phyloP scores from a whole-genome alignment of 148 eudicot species.

The Oxyria digyna region DNA sequence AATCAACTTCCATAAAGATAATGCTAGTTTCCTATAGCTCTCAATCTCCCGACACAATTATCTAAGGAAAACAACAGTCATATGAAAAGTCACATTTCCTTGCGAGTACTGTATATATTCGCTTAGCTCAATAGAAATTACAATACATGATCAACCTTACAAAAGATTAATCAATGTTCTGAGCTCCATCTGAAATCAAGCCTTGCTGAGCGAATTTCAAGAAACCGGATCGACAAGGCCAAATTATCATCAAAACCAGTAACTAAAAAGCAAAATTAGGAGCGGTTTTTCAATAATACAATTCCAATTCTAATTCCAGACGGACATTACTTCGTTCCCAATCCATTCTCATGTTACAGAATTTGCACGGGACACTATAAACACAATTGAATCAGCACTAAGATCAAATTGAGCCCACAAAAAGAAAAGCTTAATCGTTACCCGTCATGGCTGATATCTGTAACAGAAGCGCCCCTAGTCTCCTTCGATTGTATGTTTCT shows the following conservation, averaged over 20 bases:
- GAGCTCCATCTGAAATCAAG: not conserved
- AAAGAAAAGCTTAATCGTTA: not conserved
- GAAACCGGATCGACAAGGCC: not conserved
- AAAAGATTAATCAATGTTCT: not conserved
- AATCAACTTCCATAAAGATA: not conserved
- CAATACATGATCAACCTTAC: not conserved
- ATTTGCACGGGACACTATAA: not conserved
- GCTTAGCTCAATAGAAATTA: not conserved
- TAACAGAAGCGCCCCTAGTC: not conserved
- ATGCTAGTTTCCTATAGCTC: not conserved
- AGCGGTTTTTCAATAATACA: not conserved
- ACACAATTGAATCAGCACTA: not conserved
- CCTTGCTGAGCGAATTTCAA: not conserved
- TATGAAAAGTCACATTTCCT: not conserved
- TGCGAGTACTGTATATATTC: not conserved
- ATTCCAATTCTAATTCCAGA: not conserved
- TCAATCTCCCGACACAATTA: not conserved
- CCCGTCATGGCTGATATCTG: slow-evolving; percentile 4
- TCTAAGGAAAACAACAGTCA: not conserved
- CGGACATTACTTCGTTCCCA: not conserved
- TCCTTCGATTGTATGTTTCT: not conserved
- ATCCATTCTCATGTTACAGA: not conserved
- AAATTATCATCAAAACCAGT: not conserved
- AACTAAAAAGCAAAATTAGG: not conserved
- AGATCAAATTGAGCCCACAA: not conserved